phyloP scores from a whole-genome alignment of 352 stramenopile species.

The Globisporangium radiosum region DNA sequence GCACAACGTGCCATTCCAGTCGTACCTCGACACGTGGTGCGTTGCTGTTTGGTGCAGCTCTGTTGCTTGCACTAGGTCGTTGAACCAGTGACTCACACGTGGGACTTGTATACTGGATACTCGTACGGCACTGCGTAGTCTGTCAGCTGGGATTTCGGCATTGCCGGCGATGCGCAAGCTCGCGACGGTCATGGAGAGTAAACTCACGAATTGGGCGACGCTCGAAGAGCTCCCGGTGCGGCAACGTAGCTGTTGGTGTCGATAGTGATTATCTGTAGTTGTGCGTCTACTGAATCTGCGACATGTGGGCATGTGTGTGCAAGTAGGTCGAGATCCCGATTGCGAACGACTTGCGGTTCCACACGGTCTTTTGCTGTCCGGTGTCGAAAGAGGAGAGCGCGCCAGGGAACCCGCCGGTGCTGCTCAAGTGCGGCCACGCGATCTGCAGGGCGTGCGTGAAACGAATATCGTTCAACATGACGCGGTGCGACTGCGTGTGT shows the following conservation, averaged over 20 bases:
- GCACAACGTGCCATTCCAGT: constrained; percentile 56
- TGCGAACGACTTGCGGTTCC: constrained; percentile 75
- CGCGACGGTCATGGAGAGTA: constrained; percentile 69
- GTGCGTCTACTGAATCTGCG: neutral
- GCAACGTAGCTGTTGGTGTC: neutral
- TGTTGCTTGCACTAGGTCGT: neutral
- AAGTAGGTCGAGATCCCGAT: constrained; percentile 69
- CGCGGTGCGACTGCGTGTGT: constrained; percentile 22
- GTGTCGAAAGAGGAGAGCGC: constrained; percentile 85
- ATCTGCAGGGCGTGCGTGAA: constrained; percentile 81
- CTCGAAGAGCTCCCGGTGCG: constrained; percentile 67
- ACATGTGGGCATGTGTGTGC: neutral
- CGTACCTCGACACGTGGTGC: constrained; percentile 73
- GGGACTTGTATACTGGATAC: neutral
- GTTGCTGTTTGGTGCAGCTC: neutral
- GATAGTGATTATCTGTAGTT: neutral
- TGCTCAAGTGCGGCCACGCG: constrained; percentile 84
- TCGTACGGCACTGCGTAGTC: constrained; percentile 18
- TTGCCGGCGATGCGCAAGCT: constrained; percentile 78
- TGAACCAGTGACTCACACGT: neutral
- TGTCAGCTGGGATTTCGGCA: constrained; percentile 63
- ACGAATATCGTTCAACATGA: constrained; percentile 78
- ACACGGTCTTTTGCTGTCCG: constrained; percentile 84
- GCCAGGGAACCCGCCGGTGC: constrained; percentile 73
- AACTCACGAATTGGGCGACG: constrained; percentile 62